Evolutionary conservation across 2,329 filamentous ascomycete genomes (phyloP), one percentile per base, ranked within the genome.

Genomic region (Epichloe festucae): DNA sequence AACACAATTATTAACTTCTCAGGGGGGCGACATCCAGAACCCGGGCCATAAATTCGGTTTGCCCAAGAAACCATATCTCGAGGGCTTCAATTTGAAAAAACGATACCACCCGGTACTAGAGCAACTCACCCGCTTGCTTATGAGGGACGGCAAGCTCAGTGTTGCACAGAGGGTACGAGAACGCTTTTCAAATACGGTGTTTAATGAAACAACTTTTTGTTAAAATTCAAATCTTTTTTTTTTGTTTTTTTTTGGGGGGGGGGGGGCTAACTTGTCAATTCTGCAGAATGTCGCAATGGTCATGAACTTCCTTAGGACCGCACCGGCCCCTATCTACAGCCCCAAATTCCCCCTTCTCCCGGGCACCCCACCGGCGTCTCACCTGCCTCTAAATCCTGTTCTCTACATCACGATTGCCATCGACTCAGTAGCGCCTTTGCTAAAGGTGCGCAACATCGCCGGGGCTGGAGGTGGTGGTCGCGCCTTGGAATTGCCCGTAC

Each of bases 141-240:
- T 97, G 91, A 75, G 76, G 60, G 80, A 97, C 68, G 93, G 93
- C 60, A 94, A 96, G 74, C 80, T 95, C 65, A 85, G 85, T 63
- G 78, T 80, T 66, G 93, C 93, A n/a, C 89, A 98, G 68, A 82
- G 83, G 73, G 89, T 95, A 76, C 5, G 34, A 44, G 27, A 35
- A 12, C 39, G 21, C 14, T 47, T 39, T 14, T 15, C 3, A 11
- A 31, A 31, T 11, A 31, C 27, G 8, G 27, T 31, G 27, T 31
- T 31, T 2, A 11, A 31, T 11, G 27, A 31, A 31, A 4, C 27
- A 11, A 10, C 0, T 43, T 44, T 42, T 19, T 17, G 0, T 38
- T 14, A 1, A 27, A 27, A 5, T 31, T 21, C 3, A 21, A 21
- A 21, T 21, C 31, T 8, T 38, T 27, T 39, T 34, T 38, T 38